These are phyloP conservation scores for Talaromyces wortmannii DNA, from an alignment of 495 filamentous ascomycete genomes.

Conservation along the genomic window DNA sequence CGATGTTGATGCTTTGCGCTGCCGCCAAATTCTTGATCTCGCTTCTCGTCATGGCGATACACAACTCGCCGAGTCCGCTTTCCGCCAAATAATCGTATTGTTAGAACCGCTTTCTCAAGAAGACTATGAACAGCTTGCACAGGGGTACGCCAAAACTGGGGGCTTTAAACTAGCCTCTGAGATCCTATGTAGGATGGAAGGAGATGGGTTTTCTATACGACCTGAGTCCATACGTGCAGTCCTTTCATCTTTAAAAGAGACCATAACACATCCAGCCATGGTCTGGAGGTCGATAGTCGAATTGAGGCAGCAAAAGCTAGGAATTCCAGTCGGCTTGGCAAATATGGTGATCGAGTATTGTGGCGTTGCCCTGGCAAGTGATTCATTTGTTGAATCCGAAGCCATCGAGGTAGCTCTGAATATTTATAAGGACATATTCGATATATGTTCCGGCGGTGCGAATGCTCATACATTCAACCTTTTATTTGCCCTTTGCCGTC, in stretches of 20 bases:
- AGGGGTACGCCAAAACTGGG: constrained; percentile 52
- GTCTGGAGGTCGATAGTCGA: constrained; percentile 48
- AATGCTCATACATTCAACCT: constrained; percentile 59
- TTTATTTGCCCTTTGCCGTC: constrained; percentile 56
- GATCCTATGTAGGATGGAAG: constrained; percentile 62
- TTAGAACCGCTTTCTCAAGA: constrained; percentile 44
- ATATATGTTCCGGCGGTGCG: constrained; percentile 49
- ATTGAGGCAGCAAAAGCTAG: constrained; percentile 26
- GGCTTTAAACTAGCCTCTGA: constrained; percentile 51
- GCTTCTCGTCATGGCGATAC: constrained; percentile 61
- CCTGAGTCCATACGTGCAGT: constrained; percentile 50
- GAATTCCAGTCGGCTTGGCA: constrained; percentile 25
- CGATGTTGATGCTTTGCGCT: constrained; percentile 57
- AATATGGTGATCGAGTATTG: constrained; percentile 25
- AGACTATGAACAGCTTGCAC: constrained; percentile 73
- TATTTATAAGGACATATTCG: constrained; percentile 64
- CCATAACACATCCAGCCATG: constrained; percentile 21
- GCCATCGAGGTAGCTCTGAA: constrained; percentile 48
- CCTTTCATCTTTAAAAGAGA: constrained; percentile 29
- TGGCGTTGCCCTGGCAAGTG: constrained; percentile 15
- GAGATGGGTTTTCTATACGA: constrained; percentile 35
- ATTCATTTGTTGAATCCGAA: constrained; percentile 10
- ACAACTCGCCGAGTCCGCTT: constrained; percentile 41
- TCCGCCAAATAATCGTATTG: constrained; percentile 33
- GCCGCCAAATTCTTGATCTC: constrained; percentile 57